A percentile compares a stretch with the other conserved stretches of the same genome.
Conservation (phyloP, 768 basidiomycete genomes). For the Sutorius australiensis region DNA sequence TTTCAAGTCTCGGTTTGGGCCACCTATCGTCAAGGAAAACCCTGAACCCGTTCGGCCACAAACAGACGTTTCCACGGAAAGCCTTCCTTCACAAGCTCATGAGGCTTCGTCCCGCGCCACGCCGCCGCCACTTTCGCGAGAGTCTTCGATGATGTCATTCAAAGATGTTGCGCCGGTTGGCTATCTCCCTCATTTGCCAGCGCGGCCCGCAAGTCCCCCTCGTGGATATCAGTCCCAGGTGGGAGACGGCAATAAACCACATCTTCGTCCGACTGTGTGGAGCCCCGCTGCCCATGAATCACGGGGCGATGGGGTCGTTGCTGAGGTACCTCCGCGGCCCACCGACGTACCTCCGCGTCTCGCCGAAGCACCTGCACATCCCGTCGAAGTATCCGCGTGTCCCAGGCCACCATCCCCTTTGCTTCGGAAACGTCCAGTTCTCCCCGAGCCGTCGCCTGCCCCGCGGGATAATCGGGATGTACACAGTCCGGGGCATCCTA, state of each 20-base stretch:
- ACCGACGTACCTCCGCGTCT: too few species aligned
- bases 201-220: slow-evolving; percentile 20
- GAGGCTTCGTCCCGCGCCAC: slow-evolving; percentile 23
- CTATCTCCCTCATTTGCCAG: slow-evolving; percentile 22
- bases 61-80: slow-evolving; percentile 17
- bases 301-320: not conserved
- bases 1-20: slow-evolving; percentile 31
- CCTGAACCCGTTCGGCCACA: slow-evolving; percentile 3
- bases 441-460: slow-evolving; percentile 4
- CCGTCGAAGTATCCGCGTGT: slow-evolving; percentile 1
- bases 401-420: slow-evolving; percentile 6
- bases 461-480: slow-evolving; percentile 8
- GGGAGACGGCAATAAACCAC: slow-evolving; percentile 7
- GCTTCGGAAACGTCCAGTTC: slow-evolving; percentile 4
- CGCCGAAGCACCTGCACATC: too few species aligned
- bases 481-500: slow-evolving; percentile 7
- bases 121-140: slow-evolving; percentile 29
- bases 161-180: slow-evolving; percentile 6
- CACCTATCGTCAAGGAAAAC: slow-evolving; percentile 24
- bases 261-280: not conserved
- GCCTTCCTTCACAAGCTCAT: slow-evolving; percentile 5
- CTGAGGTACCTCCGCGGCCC: slow-evolving; percentile 1
- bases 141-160: slow-evolving; percentile 24
- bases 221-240: slow-evolving; percentile 3
- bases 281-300: not conserved